Conservation (phyloP, 768 basidiomycete genomes). For the Russula lepida region DNA sequence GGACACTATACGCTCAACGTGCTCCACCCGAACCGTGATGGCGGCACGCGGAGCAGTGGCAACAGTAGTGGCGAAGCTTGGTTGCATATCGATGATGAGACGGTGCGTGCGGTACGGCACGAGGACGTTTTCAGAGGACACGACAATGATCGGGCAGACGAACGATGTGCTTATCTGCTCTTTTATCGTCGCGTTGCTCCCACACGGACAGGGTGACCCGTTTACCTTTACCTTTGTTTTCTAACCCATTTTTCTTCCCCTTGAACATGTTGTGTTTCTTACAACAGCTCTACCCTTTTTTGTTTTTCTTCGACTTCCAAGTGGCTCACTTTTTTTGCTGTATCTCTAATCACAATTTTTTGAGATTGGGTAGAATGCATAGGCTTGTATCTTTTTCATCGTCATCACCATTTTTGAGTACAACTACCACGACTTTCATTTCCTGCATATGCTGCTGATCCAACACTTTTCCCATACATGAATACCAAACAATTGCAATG, state of each 20-base stretch:
- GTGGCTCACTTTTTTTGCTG: background rate
- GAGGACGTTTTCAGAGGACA: conserved; percentile 61
- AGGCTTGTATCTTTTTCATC: conserved; percentile 2
- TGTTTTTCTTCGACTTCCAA: background rate
- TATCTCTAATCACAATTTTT: conserved; percentile 14
- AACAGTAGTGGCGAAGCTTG: conserved; percentile 49
- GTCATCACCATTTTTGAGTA: conserved; percentile 1
- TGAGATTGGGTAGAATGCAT: conserved; percentile 14
- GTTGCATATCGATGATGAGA: conserved; percentile 92
- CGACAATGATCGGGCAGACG: conserved; percentile 34
- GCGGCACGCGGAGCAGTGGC: conserved; percentile 13
- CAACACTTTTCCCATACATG: background rate
- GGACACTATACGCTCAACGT: conserved; percentile 96
- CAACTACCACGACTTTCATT: background rate
- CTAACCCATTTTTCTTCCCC: too few relatives aligned
- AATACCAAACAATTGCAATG: background rate
- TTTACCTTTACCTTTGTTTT: background rate
- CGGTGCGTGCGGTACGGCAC: conserved; percentile 61
- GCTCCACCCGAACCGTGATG: conserved; percentile 60
- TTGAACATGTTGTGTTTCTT: background rate
- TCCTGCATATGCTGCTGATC: background rate
- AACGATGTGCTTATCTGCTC: conserved; percentile 78
- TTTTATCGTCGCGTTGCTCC: conserved; percentile 64
- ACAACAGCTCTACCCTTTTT: background rate
- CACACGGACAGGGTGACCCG: conserved; percentile 19